These are phyloP conservation scores for Hypomyces perniciosus DNA, from an alignment of 2,329 filamentous ascomycete species.

Conservation along the genomic window DNA sequence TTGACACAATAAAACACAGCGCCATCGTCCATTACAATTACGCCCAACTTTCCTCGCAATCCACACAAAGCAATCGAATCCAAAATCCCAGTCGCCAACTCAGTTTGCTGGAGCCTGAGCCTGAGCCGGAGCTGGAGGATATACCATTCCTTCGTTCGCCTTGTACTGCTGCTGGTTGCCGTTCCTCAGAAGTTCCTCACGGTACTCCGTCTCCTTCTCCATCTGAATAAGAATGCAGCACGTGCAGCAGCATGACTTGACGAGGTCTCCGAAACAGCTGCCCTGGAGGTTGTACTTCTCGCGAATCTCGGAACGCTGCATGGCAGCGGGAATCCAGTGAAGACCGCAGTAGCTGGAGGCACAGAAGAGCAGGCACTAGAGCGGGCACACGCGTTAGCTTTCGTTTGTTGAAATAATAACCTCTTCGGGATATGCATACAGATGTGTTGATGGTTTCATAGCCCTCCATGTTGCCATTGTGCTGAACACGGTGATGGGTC, in stretches of 20 bases:
- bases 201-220: constrained; percentile 41
- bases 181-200: constrained; percentile 22
- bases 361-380: constrained; percentile 39
- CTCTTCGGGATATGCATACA: constrained; percentile 25
- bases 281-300: constrained; percentile 41
- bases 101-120: neutral
- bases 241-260: constrained; percentile 38
- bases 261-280: constrained; percentile 37
- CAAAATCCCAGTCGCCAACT: neutral
- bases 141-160: constrained; percentile 16
- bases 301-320: constrained; percentile 41
- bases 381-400: constrained; percentile 10
- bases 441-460: constrained; percentile 43
- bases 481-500: constrained; percentile 40
- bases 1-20: neutral
- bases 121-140: constrained; percentile 3
- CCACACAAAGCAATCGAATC: neutral
- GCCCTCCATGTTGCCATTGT: constrained; percentile 34
- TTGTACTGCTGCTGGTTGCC: constrained; percentile 17
- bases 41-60: neutral
- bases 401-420: neutral
- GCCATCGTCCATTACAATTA: neutral
- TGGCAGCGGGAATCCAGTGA: constrained; percentile 36
- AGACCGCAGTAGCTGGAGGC: constrained; percentile 35
- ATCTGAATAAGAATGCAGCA: constrained; percentile 41